Percentiles rank a stretch among this genome's conserved stretches.
phyloP scores from a whole-genome alignment of 2,329 filamentous ascomycete species.

The Nemania diffusa region DNA sequence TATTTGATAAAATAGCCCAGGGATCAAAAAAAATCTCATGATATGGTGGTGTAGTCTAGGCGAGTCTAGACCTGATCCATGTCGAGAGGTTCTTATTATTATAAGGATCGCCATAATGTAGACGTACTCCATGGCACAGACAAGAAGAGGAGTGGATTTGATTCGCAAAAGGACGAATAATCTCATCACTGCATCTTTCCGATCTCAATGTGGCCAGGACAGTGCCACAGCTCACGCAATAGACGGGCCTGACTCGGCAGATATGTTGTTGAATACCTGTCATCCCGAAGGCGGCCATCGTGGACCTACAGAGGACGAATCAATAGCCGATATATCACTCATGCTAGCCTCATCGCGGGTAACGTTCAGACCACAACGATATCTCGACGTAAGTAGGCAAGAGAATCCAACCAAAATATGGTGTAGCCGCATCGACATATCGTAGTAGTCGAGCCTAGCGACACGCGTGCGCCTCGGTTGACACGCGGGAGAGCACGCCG shows the following conservation, averaged over 20 bases:
- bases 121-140: too few species aligned
- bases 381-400: neutral
- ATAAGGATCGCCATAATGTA: neutral
- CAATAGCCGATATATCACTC: slow-evolving; percentile 4
- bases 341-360: neutral
- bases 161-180: slow-evolving; percentile 9
- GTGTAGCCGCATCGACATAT: slow-evolving; percentile 10
- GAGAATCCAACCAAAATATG: neutral
- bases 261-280: neutral
- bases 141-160: neutral
- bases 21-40: neutral
- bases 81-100: neutral
- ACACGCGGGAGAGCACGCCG: neutral
- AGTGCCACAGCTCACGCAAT: slow-evolving; percentile 10
- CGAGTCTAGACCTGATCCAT: neutral
- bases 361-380: neutral
- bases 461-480: neutral
- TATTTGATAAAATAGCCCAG: neutral
- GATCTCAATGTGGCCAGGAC: neutral
- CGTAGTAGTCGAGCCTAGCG: too few species aligned
- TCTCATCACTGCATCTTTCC: slow-evolving; percentile 12
- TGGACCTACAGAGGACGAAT: neutral
- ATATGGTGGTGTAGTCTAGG: neutral
- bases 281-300: neutral
- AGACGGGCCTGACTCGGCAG: neutral